Evolutionary conservation across 805 yeast species (phyloP).

Genomic region (Suhomyces kilbournensis): DNA sequence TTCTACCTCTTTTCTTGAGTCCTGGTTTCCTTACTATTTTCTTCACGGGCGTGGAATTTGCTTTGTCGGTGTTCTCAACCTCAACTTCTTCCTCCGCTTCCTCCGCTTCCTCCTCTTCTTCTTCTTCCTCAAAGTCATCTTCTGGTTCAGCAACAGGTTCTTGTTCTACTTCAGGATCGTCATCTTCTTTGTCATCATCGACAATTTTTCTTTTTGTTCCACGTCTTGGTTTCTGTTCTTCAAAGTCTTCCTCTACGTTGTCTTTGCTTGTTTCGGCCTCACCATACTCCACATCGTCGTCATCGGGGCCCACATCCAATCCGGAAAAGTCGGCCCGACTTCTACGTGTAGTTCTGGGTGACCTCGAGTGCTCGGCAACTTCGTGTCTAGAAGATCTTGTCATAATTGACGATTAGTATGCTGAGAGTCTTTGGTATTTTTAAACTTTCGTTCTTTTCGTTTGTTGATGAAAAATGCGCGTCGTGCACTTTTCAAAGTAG

Average conservation of each 20-base stretch:
- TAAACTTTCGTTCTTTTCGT: neutral
- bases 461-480: conserved; percentile 1
- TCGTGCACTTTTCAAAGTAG: neutral
- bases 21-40: conserved; percentile 8
- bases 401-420: neutral
- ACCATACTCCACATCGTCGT: conserved; percentile 6
- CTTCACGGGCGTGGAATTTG: conserved; percentile 18
- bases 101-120: conserved; percentile 8
- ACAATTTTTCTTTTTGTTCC: conserved; percentile 2
- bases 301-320: conserved; percentile 6
- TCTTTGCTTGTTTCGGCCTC: conserved; percentile 6
- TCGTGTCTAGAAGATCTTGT: conserved; percentile 1
- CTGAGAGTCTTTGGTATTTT: neutral
- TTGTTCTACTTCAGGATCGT: neutral
- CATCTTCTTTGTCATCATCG: conserved; percentile 1
- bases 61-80: conserved; percentile 23
- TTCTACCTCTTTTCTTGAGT: conserved; percentile 24
- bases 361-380: neutral
- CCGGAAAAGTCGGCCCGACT: conserved; percentile 3
- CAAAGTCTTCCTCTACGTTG: conserved; percentile 5
- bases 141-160: neutral
- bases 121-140: conserved; percentile 7
- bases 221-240: conserved; percentile 6
- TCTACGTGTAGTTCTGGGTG: conserved; percentile 1
- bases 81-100: conserved; percentile 21